Evolutionary conservation across 768 basidiomycete species (phyloP), one percentile per base, ranked within the genome.

Genomic region (Obba rivulosa): DNA sequence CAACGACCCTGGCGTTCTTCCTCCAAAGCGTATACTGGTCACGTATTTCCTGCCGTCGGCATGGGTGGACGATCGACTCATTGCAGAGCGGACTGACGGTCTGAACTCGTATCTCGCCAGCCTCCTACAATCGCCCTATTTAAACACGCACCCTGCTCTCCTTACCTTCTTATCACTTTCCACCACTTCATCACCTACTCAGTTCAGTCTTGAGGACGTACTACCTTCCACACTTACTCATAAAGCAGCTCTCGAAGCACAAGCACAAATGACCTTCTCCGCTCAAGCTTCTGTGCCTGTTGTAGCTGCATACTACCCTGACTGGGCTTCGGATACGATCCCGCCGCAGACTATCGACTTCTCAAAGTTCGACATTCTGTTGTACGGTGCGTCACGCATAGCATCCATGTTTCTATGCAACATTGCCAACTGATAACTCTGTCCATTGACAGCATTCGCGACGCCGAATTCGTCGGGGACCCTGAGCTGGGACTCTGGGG

Each of bases 281-380:
- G 52, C 59, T 18, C n/a, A 51, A 23, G 63, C 68, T 2, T 61
- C 62, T 1, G 59, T 46, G 11, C 51, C 63, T 34, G 66, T 78
- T 28, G 67, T 68, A 28, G 77, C 71, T 0, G 66, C 75, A 0
- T 79, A 78, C 54, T 79, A 75, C 51, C 69, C 71, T 5, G 72
- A 78, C 53, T 82, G 81, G 82, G 64, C 68, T 35, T 70, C 65
- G 1, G 63, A 62, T 18, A 62, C 60, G 11, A 64, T 76, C 46
- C 69, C 81, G 3, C 85, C 85, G 4, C 78, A 81, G 63, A 60
- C 59, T 3, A 63, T 88, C 39, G 76, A 87, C 60, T 88, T 73
- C 60, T 73, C 72, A 50, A 75, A 79, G 59, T 84, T 83, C 56
- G 81, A 87, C 62, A 73, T 84, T 46, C 65, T 86, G 38, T 79